phyloP scores from a whole-genome alignment of 148 eudicot genomes.

The Suaeda aralocaspica region DNA sequence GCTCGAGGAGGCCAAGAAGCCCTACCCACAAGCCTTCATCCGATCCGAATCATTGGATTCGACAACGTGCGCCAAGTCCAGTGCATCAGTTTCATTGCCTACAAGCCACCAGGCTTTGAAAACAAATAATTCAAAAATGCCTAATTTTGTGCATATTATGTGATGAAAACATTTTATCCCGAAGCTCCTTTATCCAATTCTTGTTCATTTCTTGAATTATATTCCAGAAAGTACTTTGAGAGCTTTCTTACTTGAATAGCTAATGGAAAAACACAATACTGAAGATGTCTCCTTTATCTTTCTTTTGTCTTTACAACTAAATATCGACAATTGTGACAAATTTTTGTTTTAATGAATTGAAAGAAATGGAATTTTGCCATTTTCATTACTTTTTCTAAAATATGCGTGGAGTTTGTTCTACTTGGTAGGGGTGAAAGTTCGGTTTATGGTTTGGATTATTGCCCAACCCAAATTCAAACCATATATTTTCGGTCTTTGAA shows the following conservation, averaged over 20 bases:
- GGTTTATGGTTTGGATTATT: too few relatives aligned
- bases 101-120: conserved; percentile 31
- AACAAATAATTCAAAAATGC: too few relatives aligned
- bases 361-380: background rate
- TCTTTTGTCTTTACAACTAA: background rate
- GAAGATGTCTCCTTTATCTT: background rate
- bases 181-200: too few relatives aligned
- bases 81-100: conserved; percentile 57
- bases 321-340: background rate
- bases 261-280: background rate
- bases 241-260: background rate
- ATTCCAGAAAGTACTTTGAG: background rate
- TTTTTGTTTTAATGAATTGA: background rate
- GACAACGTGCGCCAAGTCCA: conserved; percentile 52
- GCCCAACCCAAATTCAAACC: too few relatives aligned
- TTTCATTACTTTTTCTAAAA: background rate
- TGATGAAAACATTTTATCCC: background rate
- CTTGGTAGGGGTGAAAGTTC: too few relatives aligned
- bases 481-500: too few relatives aligned
- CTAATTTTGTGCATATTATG: too few relatives aligned
- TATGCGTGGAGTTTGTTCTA: background rate
- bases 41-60: conserved; percentile 52
- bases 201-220: background rate
- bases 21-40: conserved; percentile 38
- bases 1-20: conserved; percentile 37